phyloP scores from a whole-genome alignment of 331 rosid species.

The Quercus tomentella region DNA sequence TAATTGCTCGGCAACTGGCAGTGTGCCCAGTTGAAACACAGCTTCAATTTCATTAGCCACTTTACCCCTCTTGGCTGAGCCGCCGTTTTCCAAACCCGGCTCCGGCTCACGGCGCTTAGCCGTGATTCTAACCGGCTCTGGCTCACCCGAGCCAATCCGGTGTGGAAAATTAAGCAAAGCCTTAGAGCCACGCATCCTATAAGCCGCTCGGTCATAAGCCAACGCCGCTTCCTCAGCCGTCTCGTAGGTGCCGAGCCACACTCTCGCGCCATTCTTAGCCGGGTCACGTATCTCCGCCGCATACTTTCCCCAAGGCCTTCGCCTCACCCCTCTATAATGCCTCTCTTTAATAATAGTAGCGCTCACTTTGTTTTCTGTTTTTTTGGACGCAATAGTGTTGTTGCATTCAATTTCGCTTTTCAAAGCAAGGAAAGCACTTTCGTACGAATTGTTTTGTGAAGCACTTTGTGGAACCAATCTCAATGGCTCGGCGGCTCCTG shows the following conservation, averaged over 20 bases:
- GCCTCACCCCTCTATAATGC: slow-evolving; percentile 23
- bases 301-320: slow-evolving; percentile 18
- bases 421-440: background rate
- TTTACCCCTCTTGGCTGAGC: background rate
- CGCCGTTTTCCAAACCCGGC: background rate
- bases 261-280: slow-evolving; percentile 17
- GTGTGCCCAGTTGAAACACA: background rate
- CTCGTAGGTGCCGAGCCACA: slow-evolving; percentile 24
- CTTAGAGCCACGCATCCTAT: slow-evolving; percentile 17
- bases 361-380: background rate
- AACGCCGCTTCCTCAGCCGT: slow-evolving; percentile 21
- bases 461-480: background rate
- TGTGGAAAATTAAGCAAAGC: slow-evolving; percentile 25
- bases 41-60: background rate
- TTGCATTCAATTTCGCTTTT: background rate
- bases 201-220: slow-evolving; percentile 27
- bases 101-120: background rate
- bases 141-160: background rate
- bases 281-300: slow-evolving; percentile 25
- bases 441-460: background rate
- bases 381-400: background rate
- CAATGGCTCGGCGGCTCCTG: background rate
- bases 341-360: background rate
- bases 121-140: slow-evolving; percentile 14
- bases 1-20: background rate